Evolutionary conservation across 768 basidiomycete genomes (phyloP), one percentile per base, ranked within the genome.

Genomic region (Pholiota conissans): DNA sequence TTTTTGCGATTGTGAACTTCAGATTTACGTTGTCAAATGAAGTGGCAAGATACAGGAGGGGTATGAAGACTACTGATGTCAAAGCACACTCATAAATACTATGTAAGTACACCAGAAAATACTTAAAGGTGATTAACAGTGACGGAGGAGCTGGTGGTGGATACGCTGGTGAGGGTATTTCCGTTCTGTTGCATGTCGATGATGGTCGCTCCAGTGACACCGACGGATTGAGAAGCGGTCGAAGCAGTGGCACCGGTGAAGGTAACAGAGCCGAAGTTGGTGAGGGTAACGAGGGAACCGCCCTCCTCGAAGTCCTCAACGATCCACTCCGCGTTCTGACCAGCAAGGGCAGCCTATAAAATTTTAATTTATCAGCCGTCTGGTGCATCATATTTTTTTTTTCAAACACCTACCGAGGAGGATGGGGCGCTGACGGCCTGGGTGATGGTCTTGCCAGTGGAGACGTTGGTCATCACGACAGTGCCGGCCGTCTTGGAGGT

Each of bases 231-330:
- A 40, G 54, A 55, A 27, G 63, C 50, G 3, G 56, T 51, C 28
- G 60, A 59, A 11, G 63, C 63, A 11, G 55, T 46, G 16, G 63
- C 63, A 32, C 58, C 53, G 48, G 63, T 64, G 57, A 64, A 64
- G 28, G 63, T 64, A 55, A 64, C 63, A 18, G 54, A 59, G 49
- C 63, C 63, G 52, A 64, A 64, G 60, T 64, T 61, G 47, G 63
- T 56, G 42, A 64, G 53, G 26, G 57, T 52, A 16, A 64, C 63
- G 24, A 64, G 58, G 28, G 57, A 57, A 16, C 55, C 53, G n/a
- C 60, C 60, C 50, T 61, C 52, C 45, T 64, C 63, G 37, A 64
- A 64, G 60, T 64, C 63, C 63, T 64, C 63, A 30, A 64, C 63
- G 45, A 64, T 64, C 63, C 63, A 64, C 48, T 64, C 63, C 20